phyloP scores from a whole-genome alignment of 371 early-diverging fungal genomes.

The Apophysomyces variabilis region DNA sequence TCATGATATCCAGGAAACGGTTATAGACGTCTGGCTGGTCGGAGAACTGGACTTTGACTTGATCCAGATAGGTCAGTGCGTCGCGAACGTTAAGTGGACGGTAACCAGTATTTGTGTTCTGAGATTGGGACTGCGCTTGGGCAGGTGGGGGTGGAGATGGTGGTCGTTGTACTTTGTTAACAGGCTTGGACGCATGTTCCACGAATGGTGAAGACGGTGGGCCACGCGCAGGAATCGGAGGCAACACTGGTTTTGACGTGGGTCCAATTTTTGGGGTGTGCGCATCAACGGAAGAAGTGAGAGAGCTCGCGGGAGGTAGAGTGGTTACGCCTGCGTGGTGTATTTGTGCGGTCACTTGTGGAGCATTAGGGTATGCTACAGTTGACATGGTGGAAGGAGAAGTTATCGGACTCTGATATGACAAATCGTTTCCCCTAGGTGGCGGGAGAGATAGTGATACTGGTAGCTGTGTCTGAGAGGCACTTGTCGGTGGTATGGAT shows the following conservation, averaged over 20 bases:
- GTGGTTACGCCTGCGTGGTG: slow-evolving; percentile 7
- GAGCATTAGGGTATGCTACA: not conserved
- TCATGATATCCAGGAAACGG: slow-evolving; percentile 98
- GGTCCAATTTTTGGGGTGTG: slow-evolving; percentile 1
- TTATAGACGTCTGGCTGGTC: slow-evolving; percentile 95
- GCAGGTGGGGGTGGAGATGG: slow-evolving; percentile 5
- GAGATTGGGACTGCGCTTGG: slow-evolving; percentile 3
- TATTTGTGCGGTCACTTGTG: slow-evolving; percentile 3
- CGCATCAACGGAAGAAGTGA: slow-evolving; percentile 1
- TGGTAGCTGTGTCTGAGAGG: slow-evolving; percentile 3
- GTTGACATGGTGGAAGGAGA: slow-evolving; percentile 2
- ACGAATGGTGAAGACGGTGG: slow-evolving; percentile 6
- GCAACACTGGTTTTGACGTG: not conserved
- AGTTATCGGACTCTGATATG: slow-evolving; percentile 11
- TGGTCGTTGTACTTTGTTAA: slow-evolving; percentile 1
- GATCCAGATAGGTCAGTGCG: slow-evolving; percentile 96
- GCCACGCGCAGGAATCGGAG: slow-evolving; percentile 10
- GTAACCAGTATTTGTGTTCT: slow-evolving; percentile 18
- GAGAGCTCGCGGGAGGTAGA: slow-evolving; percentile 1
- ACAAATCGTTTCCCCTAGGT: not conserved
- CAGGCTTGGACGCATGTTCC: not conserved
- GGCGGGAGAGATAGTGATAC: not conserved
- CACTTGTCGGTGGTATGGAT: slow-evolving; percentile 2
- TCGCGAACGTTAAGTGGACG: slow-evolving; percentile 73
- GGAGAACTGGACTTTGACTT: slow-evolving; percentile 93